Conservation (phyloP, 2,329 filamentous ascomycete species). For the Alternaria angustiovoidea region DNA sequence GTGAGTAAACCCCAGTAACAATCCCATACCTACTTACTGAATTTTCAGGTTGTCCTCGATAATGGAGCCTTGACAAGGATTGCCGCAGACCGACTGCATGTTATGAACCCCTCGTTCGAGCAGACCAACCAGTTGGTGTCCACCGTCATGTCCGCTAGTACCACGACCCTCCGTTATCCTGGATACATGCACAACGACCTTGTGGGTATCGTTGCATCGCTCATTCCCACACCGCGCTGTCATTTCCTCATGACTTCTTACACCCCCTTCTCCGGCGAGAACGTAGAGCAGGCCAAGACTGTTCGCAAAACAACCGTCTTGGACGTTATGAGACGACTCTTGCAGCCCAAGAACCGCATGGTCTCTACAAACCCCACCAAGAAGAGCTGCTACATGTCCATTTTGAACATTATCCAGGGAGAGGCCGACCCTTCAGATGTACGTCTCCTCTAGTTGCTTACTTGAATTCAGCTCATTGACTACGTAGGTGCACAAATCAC, state of each 20-base stretch:
- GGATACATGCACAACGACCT: constrained; percentile 99
- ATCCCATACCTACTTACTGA: constrained; percentile 26
- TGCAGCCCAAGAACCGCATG: constrained; percentile 99
- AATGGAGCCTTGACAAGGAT: constrained; percentile 94
- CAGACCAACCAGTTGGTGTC: constrained; percentile 96
- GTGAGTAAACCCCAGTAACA: constrained; percentile 54
- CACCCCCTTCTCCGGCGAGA: constrained; percentile 95
- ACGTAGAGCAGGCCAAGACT: constrained; percentile 95
- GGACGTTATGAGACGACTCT: constrained; percentile 92
- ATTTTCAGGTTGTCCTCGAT: constrained; percentile 77
- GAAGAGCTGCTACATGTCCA: constrained; percentile 98
- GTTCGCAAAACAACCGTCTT: constrained; percentile 97
- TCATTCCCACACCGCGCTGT: constrained; percentile 94
- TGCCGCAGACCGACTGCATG: constrained; percentile 90
- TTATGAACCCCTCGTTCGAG: constrained; percentile 93
- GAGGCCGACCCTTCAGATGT: constrained; percentile 96
- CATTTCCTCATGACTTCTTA: constrained; percentile 99
- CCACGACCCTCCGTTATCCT: constrained; percentile 93
- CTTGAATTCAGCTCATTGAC: constrained; percentile 12
- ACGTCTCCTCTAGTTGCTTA: constrained; percentile 23
- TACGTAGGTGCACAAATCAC: constrained; percentile 83
- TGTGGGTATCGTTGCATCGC: constrained; percentile 91
- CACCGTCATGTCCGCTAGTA: constrained; percentile 98
- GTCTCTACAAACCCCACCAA: constrained; percentile 94
- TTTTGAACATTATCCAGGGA: constrained; percentile 98